Percentiles rank a stretch among this genome's conserved stretches.
phyloP scores from a whole-genome alignment of 2,329 filamentous ascomycete genomes.

The Penicillium sp. region DNA sequence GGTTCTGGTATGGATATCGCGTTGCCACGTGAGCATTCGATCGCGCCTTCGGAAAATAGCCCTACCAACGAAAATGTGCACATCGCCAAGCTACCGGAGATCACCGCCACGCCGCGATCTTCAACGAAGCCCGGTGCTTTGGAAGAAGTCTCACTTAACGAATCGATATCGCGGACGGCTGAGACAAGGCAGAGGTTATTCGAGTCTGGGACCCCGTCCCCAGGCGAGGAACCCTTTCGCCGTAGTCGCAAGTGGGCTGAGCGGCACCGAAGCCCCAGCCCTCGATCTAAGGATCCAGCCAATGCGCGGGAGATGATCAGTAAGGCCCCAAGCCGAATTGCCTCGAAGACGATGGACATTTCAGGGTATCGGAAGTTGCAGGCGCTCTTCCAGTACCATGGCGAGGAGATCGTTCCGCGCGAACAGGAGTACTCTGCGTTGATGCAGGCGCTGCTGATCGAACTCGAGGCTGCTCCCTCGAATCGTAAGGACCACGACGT shows the following conservation, averaged over 20 bases:
- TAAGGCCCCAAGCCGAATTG: constrained; percentile 36
- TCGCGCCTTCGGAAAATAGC: constrained; percentile 6
- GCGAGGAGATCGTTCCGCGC: constrained; percentile 31
- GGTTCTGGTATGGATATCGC: constrained; percentile 3
- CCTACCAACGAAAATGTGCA: constrained; percentile 24
- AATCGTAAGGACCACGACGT: constrained; percentile 32
- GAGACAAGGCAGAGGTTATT: constrained; percentile 11
- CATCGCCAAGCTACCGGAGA: constrained; percentile 12
- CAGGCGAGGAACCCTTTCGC: constrained; percentile 24
- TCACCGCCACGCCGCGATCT: constrained; percentile 19
- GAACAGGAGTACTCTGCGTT: constrained; percentile 36
- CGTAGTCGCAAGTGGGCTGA: constrained; percentile 33
- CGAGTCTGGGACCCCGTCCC: constrained; percentile 11
- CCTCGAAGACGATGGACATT: constrained; percentile 35
- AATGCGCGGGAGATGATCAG: constrained; percentile 37
- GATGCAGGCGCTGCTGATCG: constrained; percentile 34
- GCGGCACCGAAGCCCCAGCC: constrained; percentile 33
- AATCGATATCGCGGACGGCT: constrained; percentile 24
- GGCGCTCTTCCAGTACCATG: constrained; percentile 35
- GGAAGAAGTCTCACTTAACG: constrained; percentile 38
- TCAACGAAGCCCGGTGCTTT: constrained; percentile 28
- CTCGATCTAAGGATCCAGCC: constrained; percentile 35
- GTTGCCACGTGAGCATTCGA: constrained; percentile 8
- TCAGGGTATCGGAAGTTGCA: constrained; percentile 42
- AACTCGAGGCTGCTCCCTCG: constrained; percentile 31